Evolutionary conservation across 176 grass and related monocot genomes (phyloP), one percentile per base, ranked within the genome.

Genomic region (Raddia distichophylla): DNA sequence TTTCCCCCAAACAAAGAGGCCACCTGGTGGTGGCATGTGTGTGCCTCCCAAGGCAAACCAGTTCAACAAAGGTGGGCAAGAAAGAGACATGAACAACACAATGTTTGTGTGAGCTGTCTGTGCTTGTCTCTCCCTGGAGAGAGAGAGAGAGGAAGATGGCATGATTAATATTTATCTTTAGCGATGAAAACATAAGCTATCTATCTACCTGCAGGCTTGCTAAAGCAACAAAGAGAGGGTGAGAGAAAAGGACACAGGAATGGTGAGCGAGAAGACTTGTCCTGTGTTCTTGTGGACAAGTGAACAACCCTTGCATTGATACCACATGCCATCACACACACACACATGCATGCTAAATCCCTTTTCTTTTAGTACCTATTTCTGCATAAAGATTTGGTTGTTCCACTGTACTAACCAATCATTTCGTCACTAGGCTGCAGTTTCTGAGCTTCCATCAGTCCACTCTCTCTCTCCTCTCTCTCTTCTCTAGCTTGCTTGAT

Each of bases 61-160:
- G 79, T 83, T 82, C 69, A 92, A 75, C 69, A 70, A 80, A 83
- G 83, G 56, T 61, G 74, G 80, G 79, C 74, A n/a, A 83, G 83
- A 92, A 92, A 86, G 86, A 79, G 79, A 86, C 83, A 92, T 66
- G 86, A 71, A 74, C 82, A 89, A 75, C 90, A 89, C 83, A 92
- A 89, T 55, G 77, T 79, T 82, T 15, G 66, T 57, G 80, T 83
- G 79, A 82, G 81, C 79, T 88, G 86, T 84, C 71, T 74, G 82
- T 60, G 61, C 78, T 51, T 62, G 13, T 80, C 52, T 35, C 16
- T 34, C 62, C 55, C 53, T 48, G 22, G 3, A 37, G 37, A 58
- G 37, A 58, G 34, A 78, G 76, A 63, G 57, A 34, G 80, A 58
- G 56, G 40, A 67, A 84, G 68, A 85, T 70, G 67, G 54, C 78